Evolutionary conservation across 768 basidiomycete species (phyloP), one percentile per base, ranked within the genome.

Genomic region (Rhodosporidiobolus sp.): DNA sequence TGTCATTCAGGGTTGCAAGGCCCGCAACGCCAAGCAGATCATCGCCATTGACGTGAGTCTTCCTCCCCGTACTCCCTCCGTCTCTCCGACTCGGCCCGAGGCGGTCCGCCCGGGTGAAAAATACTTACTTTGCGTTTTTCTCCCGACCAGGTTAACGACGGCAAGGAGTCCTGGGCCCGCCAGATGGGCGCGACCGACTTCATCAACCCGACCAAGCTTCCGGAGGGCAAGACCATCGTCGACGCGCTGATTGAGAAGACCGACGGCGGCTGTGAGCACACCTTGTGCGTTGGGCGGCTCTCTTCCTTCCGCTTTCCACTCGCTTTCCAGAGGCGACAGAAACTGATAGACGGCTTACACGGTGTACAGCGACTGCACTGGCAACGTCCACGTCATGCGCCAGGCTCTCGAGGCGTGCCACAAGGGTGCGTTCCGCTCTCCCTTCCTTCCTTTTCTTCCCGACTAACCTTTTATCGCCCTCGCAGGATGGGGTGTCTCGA

Each of bases 161-260:
- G 80, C 35, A 99, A 99, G 83, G 88, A 91, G 82, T 80, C 85
- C 0, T 94, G 92, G 91, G 92, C 94, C 7, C 85, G 84, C 80
- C 90, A 93, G 82, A 94, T 98, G 81, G 95, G 94, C 61, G 95
- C 94, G 38, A 91, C 90, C 46, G 94, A 98, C 32, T 99, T 97
- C 81, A 83, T 98, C 79, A 93, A 97, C 83, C 90, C 96, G 43
- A 81, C 77, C n/a, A 56, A 81, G 80, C 84, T 96, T 5, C 86
- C 88, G 22, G 87, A 89, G 73, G 94, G 91, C 60, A 89, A 87
- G 80, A 87, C 86, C 67, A 93, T 96, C 78, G 92, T 94, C 77
- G 92, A 98, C 72, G 81, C 92, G 79, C 86, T 99, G 45, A 84
- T 95, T 57, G 91, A 94, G 79, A 86, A 93, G 76, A 98, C 95